phyloP scores from a whole-genome alignment of 2,329 filamentous ascomycete species.

The Neurospora crassa region DNA sequence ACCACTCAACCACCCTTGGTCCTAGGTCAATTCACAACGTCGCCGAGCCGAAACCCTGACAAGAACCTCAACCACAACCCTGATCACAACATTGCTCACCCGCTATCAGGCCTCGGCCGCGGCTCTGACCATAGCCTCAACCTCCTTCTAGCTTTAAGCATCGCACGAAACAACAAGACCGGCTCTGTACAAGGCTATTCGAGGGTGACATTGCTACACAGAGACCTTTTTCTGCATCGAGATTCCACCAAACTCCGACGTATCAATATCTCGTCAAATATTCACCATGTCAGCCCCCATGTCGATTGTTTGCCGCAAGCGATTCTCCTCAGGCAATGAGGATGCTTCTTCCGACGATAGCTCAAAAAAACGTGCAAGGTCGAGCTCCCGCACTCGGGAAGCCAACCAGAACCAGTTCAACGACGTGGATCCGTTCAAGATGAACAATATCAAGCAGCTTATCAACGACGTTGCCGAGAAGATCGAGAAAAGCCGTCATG shows the following conservation, averaged over 20 bases:
- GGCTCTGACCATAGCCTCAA: background rate
- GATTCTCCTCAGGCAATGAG: background rate
- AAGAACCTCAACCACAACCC: background rate
- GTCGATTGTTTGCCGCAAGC: background rate
- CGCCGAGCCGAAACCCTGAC: constrained; percentile 14
- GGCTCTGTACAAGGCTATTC: background rate
- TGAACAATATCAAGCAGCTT: background rate
- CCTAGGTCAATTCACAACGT: constrained; percentile 20
- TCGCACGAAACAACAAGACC: background rate
- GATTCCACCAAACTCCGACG: background rate
- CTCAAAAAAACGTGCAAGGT: background rate
- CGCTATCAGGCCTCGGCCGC: background rate
- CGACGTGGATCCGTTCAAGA: background rate
- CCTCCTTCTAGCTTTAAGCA: background rate
- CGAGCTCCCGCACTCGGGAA: background rate
- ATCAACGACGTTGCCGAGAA: background rate
- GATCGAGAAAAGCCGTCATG: background rate
- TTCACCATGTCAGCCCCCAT: background rate
- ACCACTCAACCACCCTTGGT: constrained; percentile 24
- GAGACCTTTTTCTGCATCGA: background rate
- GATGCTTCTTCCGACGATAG: background rate
- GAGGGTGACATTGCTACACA: background rate
- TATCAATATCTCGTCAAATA: background rate
- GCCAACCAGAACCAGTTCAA: background rate
- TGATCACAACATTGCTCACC: background rate